Base-by-base conservation (phyloP, 208 protist species). In the Trypanosoma grayi region DNA sequence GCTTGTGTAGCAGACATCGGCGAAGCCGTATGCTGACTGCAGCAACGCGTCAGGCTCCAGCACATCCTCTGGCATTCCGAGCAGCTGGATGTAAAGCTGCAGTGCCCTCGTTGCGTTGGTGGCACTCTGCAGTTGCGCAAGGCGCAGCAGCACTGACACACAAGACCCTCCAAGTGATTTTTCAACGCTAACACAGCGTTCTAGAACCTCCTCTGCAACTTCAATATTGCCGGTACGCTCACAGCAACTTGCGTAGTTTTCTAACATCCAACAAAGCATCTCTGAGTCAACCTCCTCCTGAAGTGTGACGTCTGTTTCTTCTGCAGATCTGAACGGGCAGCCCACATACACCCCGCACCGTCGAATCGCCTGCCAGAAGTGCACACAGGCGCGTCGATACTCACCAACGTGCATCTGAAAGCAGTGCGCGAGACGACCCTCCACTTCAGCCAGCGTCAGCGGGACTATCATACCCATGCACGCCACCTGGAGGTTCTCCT, bases 361-460 rank as follows among this genome's bases (percentile, higher is more conserved):
- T 28, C 67, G 58, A 44, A 89, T 37, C 2, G 73, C 77, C 39
- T 64, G 61, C 18, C 71, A 73, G 71, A 83, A 93, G 66, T 90
- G 80, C 47, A 65, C 45, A 55, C 81, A 74, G 10, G 86, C 86
- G 7, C 86, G 79, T 27, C 54, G 47, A 61, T 85, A 82, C 40
- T 91, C 87, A 24, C 83, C 75, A 16, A 93, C 87, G 64, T 83
- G 72, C 8, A 60, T 67, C 60, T 90, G 83, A 48, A 87, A 74
- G 48, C 83, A 91, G 60, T 87, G 70, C 8, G 81, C 87, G 39
- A 90, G 52, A 52, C 81, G 75, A 1, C 65, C 72, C 50, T 93
- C 79, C n/a, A 89, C 79, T 47, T 85, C 81, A 36, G 70, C 61
- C 8, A 56, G n/a, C 22, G 52, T 66, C 22, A 91, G 33, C n/a